Evolutionary conservation across 208 protist genomes (phyloP).

Genomic region (Leishmania tropica): DNA sequence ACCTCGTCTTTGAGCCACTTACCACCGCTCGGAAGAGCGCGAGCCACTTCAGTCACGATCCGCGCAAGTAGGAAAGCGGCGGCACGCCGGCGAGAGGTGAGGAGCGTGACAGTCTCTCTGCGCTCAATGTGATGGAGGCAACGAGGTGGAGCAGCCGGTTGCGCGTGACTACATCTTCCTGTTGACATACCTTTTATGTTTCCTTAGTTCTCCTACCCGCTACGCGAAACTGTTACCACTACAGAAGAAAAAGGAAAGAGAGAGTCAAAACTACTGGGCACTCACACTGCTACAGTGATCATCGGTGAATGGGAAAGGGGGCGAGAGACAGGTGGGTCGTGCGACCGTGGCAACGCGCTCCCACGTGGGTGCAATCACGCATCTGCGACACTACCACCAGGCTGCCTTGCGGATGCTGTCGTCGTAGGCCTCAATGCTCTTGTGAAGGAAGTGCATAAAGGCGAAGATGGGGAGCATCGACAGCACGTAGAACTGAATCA

Average conservation of each 20-base stretch:
- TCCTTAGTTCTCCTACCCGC: neutral
- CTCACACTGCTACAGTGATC: slow-evolving; percentile 11
- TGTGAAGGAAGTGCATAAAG: slow-evolving; percentile 84
- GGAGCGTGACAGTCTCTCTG: neutral
- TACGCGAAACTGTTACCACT: slow-evolving; percentile 12
- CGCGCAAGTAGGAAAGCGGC: neutral
- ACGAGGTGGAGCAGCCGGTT: neutral
- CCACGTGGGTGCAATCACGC: neutral
- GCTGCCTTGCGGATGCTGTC: slow-evolving; percentile 82
- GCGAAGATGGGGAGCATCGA: slow-evolving; percentile 79
- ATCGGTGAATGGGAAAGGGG: neutral
- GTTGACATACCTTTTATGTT: neutral
- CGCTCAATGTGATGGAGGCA: neutral
- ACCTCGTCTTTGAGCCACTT: neutral
- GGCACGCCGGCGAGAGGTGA: neutral
- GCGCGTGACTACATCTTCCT: neutral
- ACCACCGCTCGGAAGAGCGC: neutral
- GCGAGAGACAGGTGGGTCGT: neutral
- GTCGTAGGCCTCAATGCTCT: slow-evolving; percentile 85
- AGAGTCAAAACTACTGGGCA: slow-evolving; percentile 12
- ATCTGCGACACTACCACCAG: slow-evolving; percentile 77
- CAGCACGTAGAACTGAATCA: slow-evolving; percentile 88
- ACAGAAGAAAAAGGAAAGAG: slow-evolving; percentile 12
- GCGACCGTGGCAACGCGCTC: neutral
- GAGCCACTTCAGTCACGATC: neutral